phyloP scores from a whole-genome alignment of 2,329 filamentous ascomycete genomes.

The Aschersonia sp. region DNA sequence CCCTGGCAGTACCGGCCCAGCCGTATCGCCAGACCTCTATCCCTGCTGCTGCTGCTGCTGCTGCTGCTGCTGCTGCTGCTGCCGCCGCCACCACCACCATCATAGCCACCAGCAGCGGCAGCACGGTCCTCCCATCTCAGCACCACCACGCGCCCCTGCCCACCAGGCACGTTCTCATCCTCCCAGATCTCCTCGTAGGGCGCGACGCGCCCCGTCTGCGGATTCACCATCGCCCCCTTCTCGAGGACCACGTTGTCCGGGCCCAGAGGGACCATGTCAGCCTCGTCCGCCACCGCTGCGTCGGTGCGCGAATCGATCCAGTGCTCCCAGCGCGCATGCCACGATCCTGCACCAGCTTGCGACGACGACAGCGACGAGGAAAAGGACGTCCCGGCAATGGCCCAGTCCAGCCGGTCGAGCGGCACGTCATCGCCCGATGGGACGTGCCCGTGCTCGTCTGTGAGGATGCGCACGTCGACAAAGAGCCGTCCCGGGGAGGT shows the following conservation, averaged over 20 bases:
- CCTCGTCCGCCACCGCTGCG: constrained; percentile 32
- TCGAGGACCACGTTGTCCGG: constrained; percentile 34
- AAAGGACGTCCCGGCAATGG: constrained; percentile 40
- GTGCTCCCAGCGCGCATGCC: constrained; percentile 32
- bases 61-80: background rate
- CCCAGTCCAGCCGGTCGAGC: constrained; percentile 41
- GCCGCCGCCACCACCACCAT: too few relatives aligned
- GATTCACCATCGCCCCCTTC: constrained; percentile 44
- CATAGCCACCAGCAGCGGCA: too few relatives aligned
- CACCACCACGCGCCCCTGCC: constrained; percentile 19
- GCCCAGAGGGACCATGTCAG: constrained; percentile 32
- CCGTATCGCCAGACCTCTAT: constrained; percentile 35
- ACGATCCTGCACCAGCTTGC: too few relatives aligned
- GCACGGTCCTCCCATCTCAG: constrained; percentile 19
- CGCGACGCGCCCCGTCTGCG: constrained; percentile 30
- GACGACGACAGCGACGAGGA: too few relatives aligned
- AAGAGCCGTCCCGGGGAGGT: constrained; percentile 43
- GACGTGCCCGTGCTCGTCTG: constrained; percentile 8
- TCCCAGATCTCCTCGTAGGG: constrained; percentile 56
- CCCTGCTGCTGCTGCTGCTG: constrained; percentile 1
- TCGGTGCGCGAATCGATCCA: constrained; percentile 40
- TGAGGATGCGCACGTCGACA: constrained; percentile 44
- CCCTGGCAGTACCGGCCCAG: constrained; percentile 43
- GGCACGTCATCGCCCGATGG: background rate
- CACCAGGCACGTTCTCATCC: constrained; percentile 20